These are phyloP conservation scores for Macrolepiota albuminosa DNA, from an alignment of 768 basidiomycete species.

Conservation along the genomic window DNA sequence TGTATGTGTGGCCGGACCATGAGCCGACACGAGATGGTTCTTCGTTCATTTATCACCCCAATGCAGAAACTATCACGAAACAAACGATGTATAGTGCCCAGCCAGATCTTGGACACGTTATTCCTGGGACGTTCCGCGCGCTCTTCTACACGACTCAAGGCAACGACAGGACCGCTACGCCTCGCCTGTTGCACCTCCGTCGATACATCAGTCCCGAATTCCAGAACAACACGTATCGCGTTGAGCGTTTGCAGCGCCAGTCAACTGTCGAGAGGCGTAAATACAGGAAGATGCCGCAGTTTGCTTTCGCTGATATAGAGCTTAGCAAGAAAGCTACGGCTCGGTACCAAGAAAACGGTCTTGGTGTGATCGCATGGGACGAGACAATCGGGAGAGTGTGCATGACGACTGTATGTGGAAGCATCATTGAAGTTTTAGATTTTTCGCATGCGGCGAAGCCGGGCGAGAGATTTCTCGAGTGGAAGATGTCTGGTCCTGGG, in stretches of 20 bases:
- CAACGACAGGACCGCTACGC: slow-evolving; percentile 26
- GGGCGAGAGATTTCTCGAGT: slow-evolving; percentile 23
- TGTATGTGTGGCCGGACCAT: slow-evolving; percentile 26
- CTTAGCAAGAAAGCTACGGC: slow-evolving; percentile 9
- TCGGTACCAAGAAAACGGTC: slow-evolving; percentile 21
- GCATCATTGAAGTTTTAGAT: slow-evolving; percentile 44
- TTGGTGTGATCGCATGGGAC: slow-evolving; percentile 59
- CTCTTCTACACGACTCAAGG: slow-evolving; percentile 33
- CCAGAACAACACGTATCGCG: not conserved
- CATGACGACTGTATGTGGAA: slow-evolving; percentile 36
- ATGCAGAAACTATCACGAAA: slow-evolving; percentile 17
- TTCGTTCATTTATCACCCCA: slow-evolving; percentile 19
- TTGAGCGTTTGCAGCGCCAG: slow-evolving; percentile 1
- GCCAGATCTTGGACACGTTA: slow-evolving; percentile 25
- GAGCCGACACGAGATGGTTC: slow-evolving; percentile 18
- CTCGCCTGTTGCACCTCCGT: slow-evolving; percentile 29
- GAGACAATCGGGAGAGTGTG: slow-evolving; percentile 59
- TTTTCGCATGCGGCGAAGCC: slow-evolving; percentile 29
- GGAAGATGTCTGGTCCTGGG: slow-evolving; percentile 24
- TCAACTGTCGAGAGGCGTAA: slow-evolving; percentile 16
- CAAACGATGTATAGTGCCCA: not conserved
- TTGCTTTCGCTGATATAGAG: slow-evolving; percentile 13
- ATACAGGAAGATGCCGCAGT: slow-evolving; percentile 16
- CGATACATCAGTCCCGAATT: slow-evolving; percentile 31
- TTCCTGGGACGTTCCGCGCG: slow-evolving; percentile 40